Evolutionary conservation across 1,284 basidiomycete species (phyloP).

Genomic region (Heliocybe sulcata): DNA sequence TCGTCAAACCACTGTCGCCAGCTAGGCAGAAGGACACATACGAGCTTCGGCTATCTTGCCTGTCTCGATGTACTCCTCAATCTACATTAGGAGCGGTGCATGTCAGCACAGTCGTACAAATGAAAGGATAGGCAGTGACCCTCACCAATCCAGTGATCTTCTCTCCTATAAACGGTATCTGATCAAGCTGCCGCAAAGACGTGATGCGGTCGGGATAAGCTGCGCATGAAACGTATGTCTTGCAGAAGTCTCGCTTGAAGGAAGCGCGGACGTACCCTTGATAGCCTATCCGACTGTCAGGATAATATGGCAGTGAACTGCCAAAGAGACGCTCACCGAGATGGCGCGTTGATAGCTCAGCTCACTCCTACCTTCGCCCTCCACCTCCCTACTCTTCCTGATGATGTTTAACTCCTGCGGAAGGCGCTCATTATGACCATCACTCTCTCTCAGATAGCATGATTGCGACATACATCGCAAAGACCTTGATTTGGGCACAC

Average conservation of each 20-base stretch:
- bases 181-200: slow-evolving; percentile 35
- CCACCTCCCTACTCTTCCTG: slow-evolving; percentile 46
- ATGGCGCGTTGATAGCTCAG: slow-evolving; percentile 63
- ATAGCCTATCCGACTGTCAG: slow-evolving; percentile 32
- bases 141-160: slow-evolving; percentile 55
- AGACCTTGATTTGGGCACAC: slow-evolving; percentile 60
- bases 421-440: background rate
- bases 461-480: slow-evolving; percentile 21
- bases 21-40: slow-evolving; percentile 26
- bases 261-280: slow-evolving; percentile 39
- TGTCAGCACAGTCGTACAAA: background rate
- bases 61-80: slow-evolving; percentile 51
- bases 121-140: no score
- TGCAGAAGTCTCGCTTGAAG: background rate
- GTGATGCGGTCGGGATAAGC: slow-evolving; percentile 58
- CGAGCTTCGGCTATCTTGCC: slow-evolving; percentile 56
- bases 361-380: slow-evolving; percentile 57
- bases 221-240: slow-evolving; percentile 18
- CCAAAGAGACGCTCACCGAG: slow-evolving; percentile 33
- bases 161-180: slow-evolving; percentile 52
- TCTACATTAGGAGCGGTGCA: slow-evolving; percentile 26
- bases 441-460: background rate
- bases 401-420: slow-evolving; percentile 45
- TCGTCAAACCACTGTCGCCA: no score
- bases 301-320: background rate